phyloP scores from a whole-genome alignment of 2,329 filamentous ascomycete species.

The Calonectria honghensis region DNA sequence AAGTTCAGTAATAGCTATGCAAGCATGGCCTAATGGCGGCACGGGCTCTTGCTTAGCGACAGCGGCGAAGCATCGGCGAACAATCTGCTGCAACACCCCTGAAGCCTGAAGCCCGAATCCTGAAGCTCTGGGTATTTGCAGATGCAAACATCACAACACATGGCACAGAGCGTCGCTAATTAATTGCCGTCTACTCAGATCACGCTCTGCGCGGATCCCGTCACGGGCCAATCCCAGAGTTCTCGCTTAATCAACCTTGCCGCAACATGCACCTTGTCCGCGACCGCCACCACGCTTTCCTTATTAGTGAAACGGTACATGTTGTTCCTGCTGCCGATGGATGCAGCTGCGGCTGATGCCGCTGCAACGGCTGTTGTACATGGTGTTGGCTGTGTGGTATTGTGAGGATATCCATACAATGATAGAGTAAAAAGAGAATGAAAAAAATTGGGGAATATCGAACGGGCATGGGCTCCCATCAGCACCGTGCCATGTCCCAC shows the following conservation, averaged over 20 bases:
- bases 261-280: constrained; percentile 73
- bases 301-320: background rate
- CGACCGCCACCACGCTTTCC: constrained; percentile 40
- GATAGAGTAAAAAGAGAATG: background rate
- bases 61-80: constrained; percentile 23
- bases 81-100: constrained; percentile 10
- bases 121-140: background rate
- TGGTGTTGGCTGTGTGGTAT: constrained; percentile 38
- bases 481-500: constrained; percentile 77
- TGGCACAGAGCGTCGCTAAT: constrained; percentile 29
- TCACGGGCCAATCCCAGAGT: constrained; percentile 70
- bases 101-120: constrained; percentile 2
- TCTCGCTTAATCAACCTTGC: constrained; percentile 71
- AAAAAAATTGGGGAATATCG: constrained; percentile 82
- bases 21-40: constrained; percentile 14
- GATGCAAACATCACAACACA: constrained; percentile 45
- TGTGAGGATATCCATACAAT: constrained; percentile 53
- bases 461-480: constrained; percentile 81
- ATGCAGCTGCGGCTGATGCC: background rate
- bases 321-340: background rate
- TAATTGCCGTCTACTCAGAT: constrained; percentile 23
- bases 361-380: constrained; percentile 47
- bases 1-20: constrained; percentile 11
- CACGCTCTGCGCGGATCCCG: constrained; percentile 41
- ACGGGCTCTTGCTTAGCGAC: constrained; percentile 12